A percentile compares a stretch with the other conserved stretches of the same genome.
These are phyloP conservation scores for Saccharomycopsis fibuligera DNA, from an alignment of 805 yeast genomes.

Conservation along the genomic window DNA sequence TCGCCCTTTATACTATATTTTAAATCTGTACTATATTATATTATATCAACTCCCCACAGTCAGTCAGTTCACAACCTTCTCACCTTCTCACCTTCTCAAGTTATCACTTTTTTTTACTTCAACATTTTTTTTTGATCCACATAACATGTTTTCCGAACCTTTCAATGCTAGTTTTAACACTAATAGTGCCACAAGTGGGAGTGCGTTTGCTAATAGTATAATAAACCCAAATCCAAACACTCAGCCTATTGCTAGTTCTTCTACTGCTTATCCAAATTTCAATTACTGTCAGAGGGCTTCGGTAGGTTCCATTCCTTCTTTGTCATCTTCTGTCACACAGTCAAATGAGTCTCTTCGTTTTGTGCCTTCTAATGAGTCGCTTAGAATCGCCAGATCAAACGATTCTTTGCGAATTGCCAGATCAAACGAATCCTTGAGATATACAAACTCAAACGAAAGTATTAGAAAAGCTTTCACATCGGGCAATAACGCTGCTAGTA, in stretches of 20 bases:
- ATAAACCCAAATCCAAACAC: background rate
- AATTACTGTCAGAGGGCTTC: slow-evolving; percentile 34
- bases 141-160: too few relatives aligned
- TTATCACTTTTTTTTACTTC: too few relatives aligned
- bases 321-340: slow-evolving; percentile 15
- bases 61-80: too few relatives aligned
- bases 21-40: background rate
- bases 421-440: slow-evolving; percentile 5
- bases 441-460: slow-evolving; percentile 9
- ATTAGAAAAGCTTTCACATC: background rate
- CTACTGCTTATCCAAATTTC: slow-evolving; percentile 72
- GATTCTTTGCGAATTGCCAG: slow-evolving; percentile 5
- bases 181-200: too few relatives aligned
- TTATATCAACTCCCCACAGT: too few relatives aligned
- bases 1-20: too few relatives aligned
- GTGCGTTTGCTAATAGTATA: background rate
- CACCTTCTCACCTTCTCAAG: too few relatives aligned
- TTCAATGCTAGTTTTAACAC: too few relatives aligned
- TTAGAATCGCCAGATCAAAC: slow-evolving; percentile 2
- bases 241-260: slow-evolving; percentile 32
- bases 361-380: slow-evolving; percentile 14
- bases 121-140: background rate
- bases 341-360: slow-evolving; percentile 13
- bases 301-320: slow-evolving; percentile 16
- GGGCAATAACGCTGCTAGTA: background rate